Percentiles rank a stretch among this genome's conserved stretches.
These are phyloP conservation scores for Persicaria maculosa DNA, from an alignment of 148 eudicot species.

Conservation along the genomic window DNA sequence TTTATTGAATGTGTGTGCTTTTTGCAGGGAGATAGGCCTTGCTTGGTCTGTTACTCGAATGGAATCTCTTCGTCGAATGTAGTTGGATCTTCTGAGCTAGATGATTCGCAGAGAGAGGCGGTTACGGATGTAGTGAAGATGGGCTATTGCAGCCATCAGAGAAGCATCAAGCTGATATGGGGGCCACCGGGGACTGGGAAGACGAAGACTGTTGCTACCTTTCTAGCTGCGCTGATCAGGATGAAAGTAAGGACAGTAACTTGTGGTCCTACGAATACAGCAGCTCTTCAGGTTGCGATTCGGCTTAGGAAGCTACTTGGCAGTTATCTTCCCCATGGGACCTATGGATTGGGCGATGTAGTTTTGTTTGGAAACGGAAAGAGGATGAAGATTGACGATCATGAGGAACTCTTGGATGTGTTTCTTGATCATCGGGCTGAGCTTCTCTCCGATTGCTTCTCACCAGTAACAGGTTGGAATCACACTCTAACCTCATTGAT, in stretches of 20 bases:
- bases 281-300: conserved; percentile 30
- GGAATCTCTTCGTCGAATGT: background rate
- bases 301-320: conserved; percentile 21
- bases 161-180: conserved; percentile 47
- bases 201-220: conserved; percentile 42
- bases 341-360: conserved; percentile 56
- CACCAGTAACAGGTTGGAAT: conserved; percentile 43
- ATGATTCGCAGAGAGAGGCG: conserved; percentile 36
- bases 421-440: conserved; percentile 40
- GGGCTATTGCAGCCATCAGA: conserved; percentile 29
- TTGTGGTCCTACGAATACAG: conserved; percentile 56
- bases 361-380: conserved; percentile 53
- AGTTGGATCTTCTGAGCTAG: conserved; percentile 9
- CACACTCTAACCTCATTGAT: conserved; percentile 27
- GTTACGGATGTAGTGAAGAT: conserved; percentile 29
- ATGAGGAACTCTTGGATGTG: conserved; percentile 30
- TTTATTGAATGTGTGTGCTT: no score
- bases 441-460: conserved; percentile 28
- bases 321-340: background rate
- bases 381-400: conserved; percentile 48
- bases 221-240: conserved; percentile 25
- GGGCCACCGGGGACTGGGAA: conserved; percentile 69
- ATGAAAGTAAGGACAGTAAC: conserved; percentile 33
- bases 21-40: background rate
- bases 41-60: conserved; percentile 11